phyloP scores from a whole-genome alignment of 2,329 filamentous ascomycete species.

The Diaporthe nobilis region DNA sequence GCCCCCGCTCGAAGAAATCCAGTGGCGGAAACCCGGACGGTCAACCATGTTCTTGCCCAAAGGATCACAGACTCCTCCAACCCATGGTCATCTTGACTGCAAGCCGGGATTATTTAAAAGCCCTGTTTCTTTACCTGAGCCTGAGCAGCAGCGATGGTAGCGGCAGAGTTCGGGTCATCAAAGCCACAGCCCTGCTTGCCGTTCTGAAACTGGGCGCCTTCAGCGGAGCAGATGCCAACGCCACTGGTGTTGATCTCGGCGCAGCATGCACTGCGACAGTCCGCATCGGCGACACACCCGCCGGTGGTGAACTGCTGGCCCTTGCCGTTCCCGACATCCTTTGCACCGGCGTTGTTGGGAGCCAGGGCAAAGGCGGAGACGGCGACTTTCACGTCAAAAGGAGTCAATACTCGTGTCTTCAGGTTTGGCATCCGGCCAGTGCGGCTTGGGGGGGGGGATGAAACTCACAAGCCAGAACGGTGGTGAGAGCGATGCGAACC shows the following conservation, averaged over 20 bases:
- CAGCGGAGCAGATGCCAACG: constrained; percentile 51
- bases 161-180: constrained; percentile 49
- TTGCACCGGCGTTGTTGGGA: constrained; percentile 51
- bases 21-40: background rate
- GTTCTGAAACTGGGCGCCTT: constrained; percentile 50
- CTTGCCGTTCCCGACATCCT: constrained; percentile 49
- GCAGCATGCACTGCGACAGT: constrained; percentile 50
- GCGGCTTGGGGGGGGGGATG: background rate
- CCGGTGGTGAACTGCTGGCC: constrained; percentile 52
- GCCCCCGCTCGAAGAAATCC: background rate
- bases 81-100: background rate
- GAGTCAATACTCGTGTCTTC: background rate
- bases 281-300: constrained; percentile 51
- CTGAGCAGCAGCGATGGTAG: constrained; percentile 50
- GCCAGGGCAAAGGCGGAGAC: constrained; percentile 47
- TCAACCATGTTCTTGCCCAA: background rate
- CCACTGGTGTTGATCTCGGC: constrained; percentile 47
- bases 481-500: constrained; percentile 49
- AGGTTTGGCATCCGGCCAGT: background rate
- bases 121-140: constrained; percentile 52
- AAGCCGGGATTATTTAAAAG: constrained; percentile 43
- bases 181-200: constrained; percentile 54
- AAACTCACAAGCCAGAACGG: constrained; percentile 48
- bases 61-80: background rate
- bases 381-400: constrained; percentile 43